A percentile compares a stretch with the other conserved stretches of the same genome.
phyloP scores from a whole-genome alignment of 371 early-diverging fungal genomes.

The Lichtheimia ramosa region DNA sequence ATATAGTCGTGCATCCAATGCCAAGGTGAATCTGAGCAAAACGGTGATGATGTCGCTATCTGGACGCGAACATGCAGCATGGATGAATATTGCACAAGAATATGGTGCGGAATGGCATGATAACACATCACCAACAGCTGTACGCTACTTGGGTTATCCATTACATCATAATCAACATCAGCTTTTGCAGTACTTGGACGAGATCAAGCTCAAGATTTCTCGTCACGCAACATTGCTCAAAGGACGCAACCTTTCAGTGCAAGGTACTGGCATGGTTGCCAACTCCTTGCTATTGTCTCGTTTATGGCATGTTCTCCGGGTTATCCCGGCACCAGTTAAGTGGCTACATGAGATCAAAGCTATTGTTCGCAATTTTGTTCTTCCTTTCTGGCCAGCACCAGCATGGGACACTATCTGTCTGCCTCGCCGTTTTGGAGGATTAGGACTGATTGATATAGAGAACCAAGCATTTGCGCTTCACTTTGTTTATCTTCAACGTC shows the following conservation, averaged over 20 bases:
- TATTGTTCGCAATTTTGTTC: too few species aligned
- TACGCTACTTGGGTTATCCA: not conserved
- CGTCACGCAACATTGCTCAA: not conserved
- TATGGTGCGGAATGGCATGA: not conserved
- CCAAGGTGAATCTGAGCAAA: not conserved
- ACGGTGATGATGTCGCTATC: not conserved
- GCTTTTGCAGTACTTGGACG: not conserved
- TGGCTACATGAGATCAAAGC: too few species aligned
- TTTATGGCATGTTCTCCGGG: not conserved
- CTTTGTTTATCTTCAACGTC: too few species aligned
- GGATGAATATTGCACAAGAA: too few species aligned
- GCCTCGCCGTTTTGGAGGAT: too few species aligned
- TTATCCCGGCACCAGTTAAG: not conserved
- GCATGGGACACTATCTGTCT: too few species aligned
- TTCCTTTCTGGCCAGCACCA: too few species aligned
- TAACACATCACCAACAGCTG: not conserved
- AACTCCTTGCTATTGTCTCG: not conserved
- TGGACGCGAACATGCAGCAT: not conserved
- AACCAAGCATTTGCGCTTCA: too few species aligned
- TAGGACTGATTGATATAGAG: too few species aligned
- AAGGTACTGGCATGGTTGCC: not conserved
- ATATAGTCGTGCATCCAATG: constrained; percentile 7
- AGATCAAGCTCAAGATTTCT: not conserved
- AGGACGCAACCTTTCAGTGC: not conserved
- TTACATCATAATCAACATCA: not conserved